Conservation (phyloP, 768 basidiomycete genomes). For the Trametes meyenii region DNA sequence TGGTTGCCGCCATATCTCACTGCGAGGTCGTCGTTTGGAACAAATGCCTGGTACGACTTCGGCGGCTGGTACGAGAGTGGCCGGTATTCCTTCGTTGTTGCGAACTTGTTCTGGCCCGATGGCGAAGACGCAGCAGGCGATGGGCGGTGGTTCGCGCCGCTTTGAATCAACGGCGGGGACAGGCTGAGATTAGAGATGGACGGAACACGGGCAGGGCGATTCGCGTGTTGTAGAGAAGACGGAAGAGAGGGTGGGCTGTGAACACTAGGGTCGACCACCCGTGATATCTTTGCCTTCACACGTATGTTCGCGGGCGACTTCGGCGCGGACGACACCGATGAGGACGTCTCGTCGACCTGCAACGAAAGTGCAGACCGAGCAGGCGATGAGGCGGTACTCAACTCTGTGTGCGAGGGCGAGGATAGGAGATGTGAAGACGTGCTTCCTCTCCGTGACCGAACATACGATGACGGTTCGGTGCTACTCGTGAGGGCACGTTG, state of each 20-base stretch:
- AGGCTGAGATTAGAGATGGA: constrained; percentile 36
- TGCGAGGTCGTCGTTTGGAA: constrained; percentile 31
- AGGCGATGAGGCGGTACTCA: constrained; percentile 20
- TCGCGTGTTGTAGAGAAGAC: constrained; percentile 25
- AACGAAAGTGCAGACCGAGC: constrained; percentile 25
- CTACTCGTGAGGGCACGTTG: constrained; percentile 36
- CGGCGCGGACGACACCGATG: constrained; percentile 15
- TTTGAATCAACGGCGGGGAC: constrained; percentile 30
- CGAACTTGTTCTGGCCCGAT: constrained; percentile 26
- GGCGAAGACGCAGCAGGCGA: constrained; percentile 22
- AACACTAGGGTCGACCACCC: constrained; percentile 42
- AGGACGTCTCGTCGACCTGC: constrained; percentile 25
- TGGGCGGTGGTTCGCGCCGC: constrained; percentile 19
- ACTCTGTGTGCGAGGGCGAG: constrained; percentile 16
- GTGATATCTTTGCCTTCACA: constrained; percentile 67
- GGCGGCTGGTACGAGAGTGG: constrained; percentile 23
- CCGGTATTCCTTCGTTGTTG: constrained; percentile 28
- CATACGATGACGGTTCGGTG: constrained; percentile 19
- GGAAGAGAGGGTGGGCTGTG: constrained; percentile 28
- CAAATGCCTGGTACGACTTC: constrained; percentile 25
- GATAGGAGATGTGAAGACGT: constrained; percentile 30
- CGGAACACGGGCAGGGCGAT: constrained; percentile 35
- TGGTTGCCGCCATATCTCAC: constrained; percentile 25
- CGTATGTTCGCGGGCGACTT: constrained; percentile 27
- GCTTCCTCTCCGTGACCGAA: constrained; percentile 29